Evolutionary conservation across 805 yeast species (phyloP).

Genomic region (Peterozyma toletana): DNA sequence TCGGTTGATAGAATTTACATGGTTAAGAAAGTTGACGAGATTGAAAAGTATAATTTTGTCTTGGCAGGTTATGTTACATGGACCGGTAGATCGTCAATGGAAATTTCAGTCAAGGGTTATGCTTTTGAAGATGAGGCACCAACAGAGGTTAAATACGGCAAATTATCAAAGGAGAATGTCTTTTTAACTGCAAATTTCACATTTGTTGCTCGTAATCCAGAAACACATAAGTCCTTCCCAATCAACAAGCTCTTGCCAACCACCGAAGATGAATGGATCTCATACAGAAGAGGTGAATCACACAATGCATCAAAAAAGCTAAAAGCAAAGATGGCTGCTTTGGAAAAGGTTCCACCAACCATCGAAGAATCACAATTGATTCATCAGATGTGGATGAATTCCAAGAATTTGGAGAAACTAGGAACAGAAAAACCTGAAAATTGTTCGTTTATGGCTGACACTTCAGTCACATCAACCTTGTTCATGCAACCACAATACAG

Average conservation of each 20-base stretch:
- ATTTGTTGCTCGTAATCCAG: constrained; percentile 91
- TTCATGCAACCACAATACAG: constrained; percentile 97
- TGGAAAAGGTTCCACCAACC: constrained; percentile 67
- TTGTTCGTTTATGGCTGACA: constrained; percentile 62
- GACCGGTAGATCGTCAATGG: constrained; percentile 96
- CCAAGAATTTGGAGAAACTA: constrained; percentile 25
- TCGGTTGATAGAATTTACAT: constrained; percentile 87
- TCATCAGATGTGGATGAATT: constrained; percentile 66
- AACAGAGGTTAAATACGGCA: constrained; percentile 41
- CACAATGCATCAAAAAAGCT: constrained; percentile 82
- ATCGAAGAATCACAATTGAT: constrained; percentile 66
- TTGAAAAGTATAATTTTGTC: constrained; percentile 66
- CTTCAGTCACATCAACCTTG: constrained; percentile 65
- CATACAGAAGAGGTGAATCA: constrained; percentile 82
- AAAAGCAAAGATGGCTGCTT: constrained; percentile 57
- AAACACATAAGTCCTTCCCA: constrained; percentile 83
- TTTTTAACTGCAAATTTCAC: constrained; percentile 89
- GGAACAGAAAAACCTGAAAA: constrained; percentile 37
- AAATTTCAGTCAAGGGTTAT: constrained; percentile 84
- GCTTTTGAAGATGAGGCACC: constrained; percentile 57
- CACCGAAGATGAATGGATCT: constrained; percentile 70
- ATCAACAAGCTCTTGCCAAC: constrained; percentile 76
- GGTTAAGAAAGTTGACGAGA: constrained; percentile 76
- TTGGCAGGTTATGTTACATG: constrained; percentile 89
- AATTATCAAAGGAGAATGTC: constrained; percentile 58